Evolutionary conservation across 305 asterid species (phyloP).

Genomic region (Fraxinus angustifolia): DNA sequence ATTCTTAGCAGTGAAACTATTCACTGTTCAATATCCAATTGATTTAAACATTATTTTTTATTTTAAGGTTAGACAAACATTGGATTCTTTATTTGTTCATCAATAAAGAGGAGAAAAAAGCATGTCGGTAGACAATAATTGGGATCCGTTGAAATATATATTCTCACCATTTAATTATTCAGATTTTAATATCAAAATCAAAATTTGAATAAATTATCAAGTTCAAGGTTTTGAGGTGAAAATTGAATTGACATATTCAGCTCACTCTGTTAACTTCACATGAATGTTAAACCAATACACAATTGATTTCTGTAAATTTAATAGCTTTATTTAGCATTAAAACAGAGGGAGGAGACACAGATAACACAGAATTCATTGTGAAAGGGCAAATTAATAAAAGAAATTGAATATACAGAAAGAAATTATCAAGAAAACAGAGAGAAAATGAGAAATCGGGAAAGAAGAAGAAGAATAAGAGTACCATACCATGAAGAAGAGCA

Average conservation of each 20-base stretch:
- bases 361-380: too few species aligned
- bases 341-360: too few species aligned
- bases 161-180: background rate
- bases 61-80: background rate
- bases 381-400: background rate
- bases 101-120: slow-evolving; percentile 22
- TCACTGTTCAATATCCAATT: background rate
- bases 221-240: background rate
- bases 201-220: background rate
- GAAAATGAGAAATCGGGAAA: background rate
- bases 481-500: slow-evolving; percentile 68
- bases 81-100: background rate
- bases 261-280: background rate
- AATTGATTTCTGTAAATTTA: too few species aligned
- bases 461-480: background rate
- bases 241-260: background rate
- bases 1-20: background rate
- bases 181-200: background rate
- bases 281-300: too few species aligned
- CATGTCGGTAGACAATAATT: slow-evolving; percentile 19
- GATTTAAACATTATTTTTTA: background rate
- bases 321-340: too few species aligned
- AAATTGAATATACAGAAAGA: background rate
- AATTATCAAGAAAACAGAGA: background rate
- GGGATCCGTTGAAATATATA: background rate